Conservation (phyloP, 106 monocot genomes). For the Allium sativum region DNA sequence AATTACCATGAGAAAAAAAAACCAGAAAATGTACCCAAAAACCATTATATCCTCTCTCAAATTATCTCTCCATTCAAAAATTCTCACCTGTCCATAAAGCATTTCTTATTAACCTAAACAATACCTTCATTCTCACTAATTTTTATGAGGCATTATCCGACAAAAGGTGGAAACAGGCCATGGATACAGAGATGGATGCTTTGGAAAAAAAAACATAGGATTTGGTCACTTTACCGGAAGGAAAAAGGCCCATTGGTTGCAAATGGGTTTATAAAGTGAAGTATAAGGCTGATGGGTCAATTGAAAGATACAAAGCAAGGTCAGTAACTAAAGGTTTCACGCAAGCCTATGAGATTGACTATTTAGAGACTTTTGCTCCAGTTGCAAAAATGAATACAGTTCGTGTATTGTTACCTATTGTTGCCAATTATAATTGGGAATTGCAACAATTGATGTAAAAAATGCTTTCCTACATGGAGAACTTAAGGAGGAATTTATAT, state of each 20-base stretch:
- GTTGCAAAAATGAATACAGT: conserved; percentile 5
- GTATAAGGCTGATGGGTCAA: neutral
- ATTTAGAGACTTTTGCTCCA: neutral
- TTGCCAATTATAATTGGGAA: neutral
- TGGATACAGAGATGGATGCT: conserved; percentile 5
- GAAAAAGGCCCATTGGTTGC: conserved; percentile 1
- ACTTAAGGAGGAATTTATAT: conserved; percentile 6
- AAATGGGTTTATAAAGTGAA: conserved; percentile 1
- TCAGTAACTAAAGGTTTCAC: neutral
- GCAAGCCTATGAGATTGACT: neutral
- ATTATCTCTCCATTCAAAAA: neutral
- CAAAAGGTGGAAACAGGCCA: neutral
- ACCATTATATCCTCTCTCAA: neutral
- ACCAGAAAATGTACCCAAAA: neutral
- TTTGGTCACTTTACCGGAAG: neutral
- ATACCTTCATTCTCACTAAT: neutral
- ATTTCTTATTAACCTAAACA: neutral
- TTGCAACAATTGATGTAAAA: neutral
- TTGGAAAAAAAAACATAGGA: conserved; percentile 1
- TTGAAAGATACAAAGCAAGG: neutral
- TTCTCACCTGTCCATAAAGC: neutral
- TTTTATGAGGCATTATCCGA: neutral
- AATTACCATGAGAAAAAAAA: conserved; percentile 10
- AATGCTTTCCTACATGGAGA: conserved; percentile 2
- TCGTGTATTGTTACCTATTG: neutral